Conservation (phyloP, 2,329 filamentous ascomycete genomes). For the Phyllosticta citrichinensis region DNA sequence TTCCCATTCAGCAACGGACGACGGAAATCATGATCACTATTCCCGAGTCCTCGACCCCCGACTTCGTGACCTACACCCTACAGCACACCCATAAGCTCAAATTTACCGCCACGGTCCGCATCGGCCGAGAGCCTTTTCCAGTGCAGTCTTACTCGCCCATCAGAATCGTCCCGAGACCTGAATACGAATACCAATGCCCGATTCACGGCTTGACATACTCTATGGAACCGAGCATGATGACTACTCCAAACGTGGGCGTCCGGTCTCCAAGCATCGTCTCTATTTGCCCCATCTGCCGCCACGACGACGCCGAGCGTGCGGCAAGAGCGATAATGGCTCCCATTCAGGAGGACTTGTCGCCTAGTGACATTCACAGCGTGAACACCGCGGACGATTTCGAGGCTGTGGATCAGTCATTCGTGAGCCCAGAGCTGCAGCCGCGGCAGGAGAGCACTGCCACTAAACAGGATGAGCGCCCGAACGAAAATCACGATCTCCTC, state of each 20-base stretch:
- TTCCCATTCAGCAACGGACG: not conserved
- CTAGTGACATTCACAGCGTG: not conserved
- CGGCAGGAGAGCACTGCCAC: not conserved
- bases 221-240: too few relatives aligned
- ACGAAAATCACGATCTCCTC: not conserved
- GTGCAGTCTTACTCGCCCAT: not conserved
- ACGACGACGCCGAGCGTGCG: not conserved
- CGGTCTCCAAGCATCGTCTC: not conserved
- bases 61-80: not conserved
- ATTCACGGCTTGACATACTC: not conserved
- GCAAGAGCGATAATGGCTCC: not conserved
- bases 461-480: not conserved
- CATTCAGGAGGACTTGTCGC: not conserved
- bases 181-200: not conserved
- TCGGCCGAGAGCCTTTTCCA: not conserved
- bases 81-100: not conserved
- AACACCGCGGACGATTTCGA: not conserved
- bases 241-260: not conserved
- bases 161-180: not conserved
- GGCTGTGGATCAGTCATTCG: not conserved
- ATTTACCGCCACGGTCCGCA: not conserved
- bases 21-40: not conserved
- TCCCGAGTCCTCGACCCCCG: not conserved
- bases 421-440: not conserved
- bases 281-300: not conserved